Percentiles rank a stretch among this genome's conserved stretches.
phyloP scores from a whole-genome alignment of 306 rosid species.

The Cicer arietinum region DNA sequence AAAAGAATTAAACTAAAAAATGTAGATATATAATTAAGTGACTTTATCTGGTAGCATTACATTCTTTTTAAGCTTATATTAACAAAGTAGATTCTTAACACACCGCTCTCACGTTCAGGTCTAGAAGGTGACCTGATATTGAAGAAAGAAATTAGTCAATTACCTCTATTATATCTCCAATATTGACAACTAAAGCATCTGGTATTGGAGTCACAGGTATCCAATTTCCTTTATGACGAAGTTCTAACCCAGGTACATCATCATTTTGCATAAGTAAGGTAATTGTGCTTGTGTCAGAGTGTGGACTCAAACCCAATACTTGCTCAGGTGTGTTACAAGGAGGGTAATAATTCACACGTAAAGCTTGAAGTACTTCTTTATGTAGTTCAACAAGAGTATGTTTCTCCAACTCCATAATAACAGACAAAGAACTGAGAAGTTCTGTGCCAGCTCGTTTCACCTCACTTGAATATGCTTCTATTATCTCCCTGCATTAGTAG shows the following conservation, averaged over 20 bases:
- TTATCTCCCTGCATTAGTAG: slow-evolving; percentile 41
- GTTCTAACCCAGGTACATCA: slow-evolving; percentile 47
- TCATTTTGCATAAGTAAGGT: slow-evolving; percentile 57
- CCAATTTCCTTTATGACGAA: slow-evolving; percentile 54
- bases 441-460: slow-evolving; percentile 44
- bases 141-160: not conserved
- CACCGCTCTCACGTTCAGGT: too few relatives aligned
- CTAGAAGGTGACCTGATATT: not conserved
- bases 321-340: slow-evolving; percentile 54
- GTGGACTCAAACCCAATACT: slow-evolving; percentile 56
- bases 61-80: not conserved
- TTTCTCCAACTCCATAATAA: slow-evolving; percentile 49
- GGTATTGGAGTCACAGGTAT: slow-evolving; percentile 45
- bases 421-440: slow-evolving; percentile 44
- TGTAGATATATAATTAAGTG: not conserved
- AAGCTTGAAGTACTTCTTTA: slow-evolving; percentile 32
- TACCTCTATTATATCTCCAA: slow-evolving; percentile 52
- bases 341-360: slow-evolving; percentile 53
- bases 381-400: slow-evolving; percentile 49
- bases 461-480: slow-evolving; percentile 51
- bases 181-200: slow-evolving; percentile 51
- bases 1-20: not conserved
- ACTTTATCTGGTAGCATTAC: not conserved
- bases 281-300: slow-evolving; percentile 56
- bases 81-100: too few relatives aligned